Base-by-base conservation (phyloP, 805 yeast species). In the Sugiyamaella chiloensis region DNA sequence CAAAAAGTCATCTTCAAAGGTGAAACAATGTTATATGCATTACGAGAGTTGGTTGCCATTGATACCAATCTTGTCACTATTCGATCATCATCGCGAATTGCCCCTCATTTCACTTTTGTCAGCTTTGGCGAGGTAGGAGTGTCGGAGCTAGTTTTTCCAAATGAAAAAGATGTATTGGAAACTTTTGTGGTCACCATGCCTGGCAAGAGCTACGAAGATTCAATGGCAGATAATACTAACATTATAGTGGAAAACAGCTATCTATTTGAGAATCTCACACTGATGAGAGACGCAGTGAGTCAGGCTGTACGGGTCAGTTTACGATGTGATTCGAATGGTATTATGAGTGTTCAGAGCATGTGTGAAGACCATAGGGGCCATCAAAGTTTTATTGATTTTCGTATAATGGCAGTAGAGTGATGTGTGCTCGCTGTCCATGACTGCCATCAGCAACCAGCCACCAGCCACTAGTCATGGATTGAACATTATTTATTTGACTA, bases 41-140 rank as follows among this genome's bases (percentile, higher is more conserved):
- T 82, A 16, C 74, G 73, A 47, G 87, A 82, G 52, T 62, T 83
- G 56, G 76, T 74, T 47, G 83, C 79, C 44, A 62, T 80, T 8
- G 71, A 71, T 17, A 72, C 83, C 4, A 73, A 74, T 36, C 77
- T 75, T 36, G 68, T 81, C 24, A 58, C 66, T 2, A 62, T 57
- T 32, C 54, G 64, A 2, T 63, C 68, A 35, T 72, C 73, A 3
- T 58, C 62, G 2, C 35, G 42, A 16, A 46, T 24, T 6, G 55
- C 63, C 4, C 69, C 73, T 29, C 73, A 70, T 52, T 63, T 83
- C 40, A 69, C 74, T 21, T 73, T 88, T 45, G 75, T 85, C 4
- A 83, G 93, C 0, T 74, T 73, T 32, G 86, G 91, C 8, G 85
- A 81, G n/a, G 72, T 86, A 40, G 96, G 95, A 0, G 70, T 73